A percentile compares a stretch with the other conserved stretches of the same genome.
phyloP scores from a whole-genome alignment of 192 early-diverging fungal species.

The Coemansia sp. region DNA sequence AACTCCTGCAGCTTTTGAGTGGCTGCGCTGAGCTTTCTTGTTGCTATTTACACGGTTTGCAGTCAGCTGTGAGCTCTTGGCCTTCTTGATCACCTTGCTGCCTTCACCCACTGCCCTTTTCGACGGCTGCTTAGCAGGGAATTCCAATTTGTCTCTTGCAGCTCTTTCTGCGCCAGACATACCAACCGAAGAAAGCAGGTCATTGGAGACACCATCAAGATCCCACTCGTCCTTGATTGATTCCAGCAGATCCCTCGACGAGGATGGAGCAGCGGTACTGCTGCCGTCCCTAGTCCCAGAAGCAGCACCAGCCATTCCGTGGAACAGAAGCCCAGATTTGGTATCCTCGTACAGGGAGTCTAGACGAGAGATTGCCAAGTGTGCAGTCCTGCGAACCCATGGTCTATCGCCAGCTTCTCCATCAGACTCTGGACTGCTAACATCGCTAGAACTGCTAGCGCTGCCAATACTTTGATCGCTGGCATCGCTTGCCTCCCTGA shows the following conservation, averaged over 20 bases:
- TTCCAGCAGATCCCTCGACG: conserved; percentile 27
- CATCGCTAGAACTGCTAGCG: neutral
- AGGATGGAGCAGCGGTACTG: conserved; percentile 1
- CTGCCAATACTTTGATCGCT: neutral
- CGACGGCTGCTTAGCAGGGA: neutral
- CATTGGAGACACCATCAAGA: conserved; percentile 10
- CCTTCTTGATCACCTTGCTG: neutral
- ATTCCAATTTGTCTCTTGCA: neutral
- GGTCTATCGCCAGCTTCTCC: conserved; percentile 5
- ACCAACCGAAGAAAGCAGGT: neutral
- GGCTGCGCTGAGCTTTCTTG: neutral
- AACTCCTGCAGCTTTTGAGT: neutral
- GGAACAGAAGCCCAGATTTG: neutral
- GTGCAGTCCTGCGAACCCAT: conserved; percentile 26
- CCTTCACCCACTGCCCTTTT: neutral
- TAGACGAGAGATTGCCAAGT: conserved; percentile 34
- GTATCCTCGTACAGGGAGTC: conserved; percentile 36
- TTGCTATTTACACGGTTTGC: neutral
- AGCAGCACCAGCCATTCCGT: too few relatives aligned
- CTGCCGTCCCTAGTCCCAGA: too few relatives aligned
- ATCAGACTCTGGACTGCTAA: neutral
- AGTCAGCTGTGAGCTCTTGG: neutral
- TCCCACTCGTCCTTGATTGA: conserved; percentile 43
- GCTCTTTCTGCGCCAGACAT: neutral
- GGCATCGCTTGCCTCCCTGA: neutral